phyloP scores from a whole-genome alignment of 306 rosid genomes.

The Canavalia ensiformis region DNA sequence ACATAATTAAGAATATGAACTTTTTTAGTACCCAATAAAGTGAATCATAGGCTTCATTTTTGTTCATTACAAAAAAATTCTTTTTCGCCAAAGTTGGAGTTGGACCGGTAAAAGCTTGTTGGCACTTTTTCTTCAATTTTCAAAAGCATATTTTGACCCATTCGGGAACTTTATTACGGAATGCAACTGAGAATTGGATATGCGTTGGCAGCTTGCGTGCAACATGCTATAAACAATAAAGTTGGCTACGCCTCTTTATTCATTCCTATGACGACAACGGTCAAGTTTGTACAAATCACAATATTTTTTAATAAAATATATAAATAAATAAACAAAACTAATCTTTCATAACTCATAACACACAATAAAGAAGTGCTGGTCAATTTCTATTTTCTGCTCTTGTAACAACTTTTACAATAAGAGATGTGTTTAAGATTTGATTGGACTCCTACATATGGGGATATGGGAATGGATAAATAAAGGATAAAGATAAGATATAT shows the following conservation, averaged over 20 bases:
- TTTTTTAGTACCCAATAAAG: not conserved
- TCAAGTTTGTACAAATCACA: not conserved
- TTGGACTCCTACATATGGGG: not conserved
- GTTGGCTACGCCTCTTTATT: not conserved
- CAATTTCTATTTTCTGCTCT: not conserved
- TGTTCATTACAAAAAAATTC: not conserved
- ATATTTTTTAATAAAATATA: not conserved
- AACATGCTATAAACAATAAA: slow-evolving; percentile 3
- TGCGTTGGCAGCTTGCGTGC: not conserved
- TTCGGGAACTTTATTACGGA: not conserved
- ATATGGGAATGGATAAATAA: too few relatives aligned
- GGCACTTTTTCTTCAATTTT: slow-evolving; percentile 5
- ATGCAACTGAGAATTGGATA: not conserved
- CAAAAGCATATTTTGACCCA: slow-evolving; percentile 13
- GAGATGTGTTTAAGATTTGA: not conserved
- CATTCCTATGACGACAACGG: not conserved
- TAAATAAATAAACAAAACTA: not conserved
- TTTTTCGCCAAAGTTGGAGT: not conserved
- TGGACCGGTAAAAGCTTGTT: slow-evolving; percentile 8
- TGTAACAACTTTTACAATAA: not conserved
- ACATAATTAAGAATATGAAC: not conserved
- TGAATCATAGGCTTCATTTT: not conserved
- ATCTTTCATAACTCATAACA: not conserved
- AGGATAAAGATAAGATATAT: too few relatives aligned
- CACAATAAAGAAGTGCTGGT: not conserved